Percentiles rank a stretch among this genome's conserved stretches.
phyloP scores from a whole-genome alignment of 1,284 basidiomycete genomes.

The Melampsora larici-populina region DNA sequence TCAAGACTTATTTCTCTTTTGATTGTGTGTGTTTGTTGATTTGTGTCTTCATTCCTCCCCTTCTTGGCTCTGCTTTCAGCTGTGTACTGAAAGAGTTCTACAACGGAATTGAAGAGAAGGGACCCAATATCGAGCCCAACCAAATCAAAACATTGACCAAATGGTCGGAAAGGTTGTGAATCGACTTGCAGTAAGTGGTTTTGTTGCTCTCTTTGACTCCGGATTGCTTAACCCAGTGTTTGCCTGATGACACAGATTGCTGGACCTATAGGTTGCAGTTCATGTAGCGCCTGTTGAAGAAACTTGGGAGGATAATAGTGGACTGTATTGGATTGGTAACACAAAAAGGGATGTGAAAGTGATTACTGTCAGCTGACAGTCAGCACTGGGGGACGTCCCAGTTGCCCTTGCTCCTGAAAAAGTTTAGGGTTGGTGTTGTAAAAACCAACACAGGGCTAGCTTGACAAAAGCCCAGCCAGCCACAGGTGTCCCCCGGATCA shows the following conservation, averaged over 20 bases:
- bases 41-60: too few relatives aligned
- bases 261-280: slow-evolving; percentile 21
- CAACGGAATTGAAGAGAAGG: neutral
- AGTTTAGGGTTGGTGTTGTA: too few relatives aligned
- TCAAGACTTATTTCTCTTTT: too few relatives aligned
- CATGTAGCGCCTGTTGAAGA: slow-evolving; percentile 33
- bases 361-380: too few relatives aligned
- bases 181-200: slow-evolving; percentile 20
- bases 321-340: slow-evolving; percentile 42
- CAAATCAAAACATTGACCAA: slow-evolving; percentile 42
- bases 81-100: too few relatives aligned
- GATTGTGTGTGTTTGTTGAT: too few relatives aligned
- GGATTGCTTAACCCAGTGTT: neutral
- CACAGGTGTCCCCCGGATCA: too few relatives aligned
- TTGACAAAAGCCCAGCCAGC: too few relatives aligned
- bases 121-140: slow-evolving; percentile 18
- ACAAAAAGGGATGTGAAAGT: too few relatives aligned
- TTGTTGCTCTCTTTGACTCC: neutral
- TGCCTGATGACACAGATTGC: neutral
- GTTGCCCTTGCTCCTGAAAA: too few relatives aligned
- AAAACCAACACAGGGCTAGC: too few relatives aligned
- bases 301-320: slow-evolving; percentile 42
- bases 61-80: too few relatives aligned
- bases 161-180: slow-evolving; percentile 40
- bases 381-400: neutral